Conservation (phyloP, 495 filamentous ascomycete genomes). For the Baudoinia panamericana region DNA sequence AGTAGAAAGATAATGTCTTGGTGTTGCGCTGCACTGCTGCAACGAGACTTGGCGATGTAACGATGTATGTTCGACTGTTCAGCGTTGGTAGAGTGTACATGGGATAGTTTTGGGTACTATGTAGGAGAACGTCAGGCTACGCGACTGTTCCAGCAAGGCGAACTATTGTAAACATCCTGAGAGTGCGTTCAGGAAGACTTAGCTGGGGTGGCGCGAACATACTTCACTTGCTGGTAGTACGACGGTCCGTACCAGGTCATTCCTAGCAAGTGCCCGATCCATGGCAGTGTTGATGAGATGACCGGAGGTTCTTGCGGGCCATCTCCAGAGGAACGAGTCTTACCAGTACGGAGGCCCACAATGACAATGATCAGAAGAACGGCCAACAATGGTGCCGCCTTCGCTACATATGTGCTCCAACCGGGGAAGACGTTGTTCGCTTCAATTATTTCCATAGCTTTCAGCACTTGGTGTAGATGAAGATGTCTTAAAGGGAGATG, state of each 20-base stretch:
- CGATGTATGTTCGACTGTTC: background rate
- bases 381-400: too few species aligned
- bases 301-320: conserved; percentile 15
- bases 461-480: too few species aligned
- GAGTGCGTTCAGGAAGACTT: too few species aligned
- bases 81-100: background rate
- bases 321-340: too few species aligned
- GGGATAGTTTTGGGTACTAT: background rate
- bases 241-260: background rate
- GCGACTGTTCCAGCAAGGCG: background rate
- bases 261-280: background rate
- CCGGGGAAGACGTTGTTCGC: too few species aligned
- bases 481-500: too few species aligned
- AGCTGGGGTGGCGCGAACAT: too few species aligned
- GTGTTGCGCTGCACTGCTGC: background rate
- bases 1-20: conserved; percentile 1
- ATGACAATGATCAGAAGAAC: too few species aligned
- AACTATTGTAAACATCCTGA: background rate
- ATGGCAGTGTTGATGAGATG: background rate
- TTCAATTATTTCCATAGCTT: too few species aligned
- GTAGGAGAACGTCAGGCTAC: background rate
- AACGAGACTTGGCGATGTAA: background rate
- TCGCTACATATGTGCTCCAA: too few species aligned
- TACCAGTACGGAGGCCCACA: too few species aligned
- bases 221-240: background rate